Percentiles rank a stretch among this genome's conserved stretches.
Conservation (phyloP, 768 basidiomycete species). For the Exsudoporus frostii region DNA sequence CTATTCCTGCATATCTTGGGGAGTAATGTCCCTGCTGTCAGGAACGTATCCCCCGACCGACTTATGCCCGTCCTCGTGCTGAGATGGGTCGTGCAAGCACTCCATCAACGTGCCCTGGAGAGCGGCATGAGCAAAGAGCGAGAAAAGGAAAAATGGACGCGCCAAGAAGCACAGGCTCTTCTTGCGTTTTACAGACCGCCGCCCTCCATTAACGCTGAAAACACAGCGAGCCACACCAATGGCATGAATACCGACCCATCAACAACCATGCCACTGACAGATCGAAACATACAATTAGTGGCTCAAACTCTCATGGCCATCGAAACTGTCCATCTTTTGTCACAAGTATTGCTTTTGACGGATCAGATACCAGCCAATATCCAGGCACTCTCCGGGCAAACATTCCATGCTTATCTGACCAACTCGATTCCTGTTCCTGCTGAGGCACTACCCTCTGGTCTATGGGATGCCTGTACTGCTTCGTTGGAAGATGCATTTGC, state of each 20-base stretch:
- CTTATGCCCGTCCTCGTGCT: constrained; percentile 53
- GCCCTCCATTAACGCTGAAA: neutral
- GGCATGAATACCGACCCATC: constrained; percentile 15
- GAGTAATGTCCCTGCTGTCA: constrained; percentile 51
- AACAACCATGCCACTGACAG: constrained; percentile 35
- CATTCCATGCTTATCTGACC: constrained; percentile 55
- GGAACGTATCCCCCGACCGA: constrained; percentile 43
- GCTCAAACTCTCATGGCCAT: constrained; percentile 61
- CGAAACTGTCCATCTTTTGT: constrained; percentile 57
- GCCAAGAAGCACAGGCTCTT: constrained; percentile 56
- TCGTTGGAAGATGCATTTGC: constrained; percentile 49
- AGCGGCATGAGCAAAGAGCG: constrained; percentile 49
- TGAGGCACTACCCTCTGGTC: constrained; percentile 26
- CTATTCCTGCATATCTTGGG: constrained; percentile 54
- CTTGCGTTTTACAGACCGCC: constrained; percentile 45
- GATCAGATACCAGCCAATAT: constrained; percentile 44
- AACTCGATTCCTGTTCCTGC: constrained; percentile 19
- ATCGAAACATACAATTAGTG: constrained; percentile 64
- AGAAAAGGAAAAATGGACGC: constrained; percentile 68
- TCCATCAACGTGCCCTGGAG: constrained; percentile 52
- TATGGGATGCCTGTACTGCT: constrained; percentile 48
- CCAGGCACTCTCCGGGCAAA: constrained; percentile 54
- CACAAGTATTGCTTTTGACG: constrained; percentile 58
- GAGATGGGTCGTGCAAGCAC: constrained; percentile 56
- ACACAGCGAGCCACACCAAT: constrained; percentile 18